Evolutionary conservation across 1,284 basidiomycete species (phyloP).

Genomic region (Singerocomus inundabilis): DNA sequence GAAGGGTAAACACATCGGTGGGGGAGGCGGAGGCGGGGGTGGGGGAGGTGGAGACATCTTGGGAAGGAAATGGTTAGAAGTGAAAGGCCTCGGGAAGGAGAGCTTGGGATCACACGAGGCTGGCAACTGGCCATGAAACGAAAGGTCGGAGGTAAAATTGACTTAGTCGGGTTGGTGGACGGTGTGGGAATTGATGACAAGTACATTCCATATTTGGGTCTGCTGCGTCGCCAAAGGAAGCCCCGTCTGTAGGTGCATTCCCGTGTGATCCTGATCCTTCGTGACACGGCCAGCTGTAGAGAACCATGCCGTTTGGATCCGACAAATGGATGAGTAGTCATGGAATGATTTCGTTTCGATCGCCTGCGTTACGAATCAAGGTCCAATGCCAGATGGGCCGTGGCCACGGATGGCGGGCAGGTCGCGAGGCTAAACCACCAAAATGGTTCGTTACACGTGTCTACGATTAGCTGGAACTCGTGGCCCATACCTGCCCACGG

Average conservation of each 20-base stretch:
- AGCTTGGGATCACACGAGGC: constrained; percentile 31
- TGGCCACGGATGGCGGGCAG: neutral
- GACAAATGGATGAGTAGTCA: too few species aligned
- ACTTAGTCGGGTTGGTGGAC: neutral
- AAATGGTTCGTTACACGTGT: constrained; percentile 27
- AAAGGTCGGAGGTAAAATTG: constrained; percentile 29
- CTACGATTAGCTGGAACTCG: constrained; percentile 19
- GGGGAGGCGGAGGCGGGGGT: constrained; percentile 51
- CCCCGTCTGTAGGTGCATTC: constrained; percentile 6
- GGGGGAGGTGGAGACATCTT: constrained; percentile 42
- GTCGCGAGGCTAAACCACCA: constrained; percentile 11
- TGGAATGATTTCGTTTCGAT: neutral
- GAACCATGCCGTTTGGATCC: constrained; percentile 13
- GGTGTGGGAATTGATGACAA: constrained; percentile 27
- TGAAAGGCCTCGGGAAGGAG: constrained; percentile 18
- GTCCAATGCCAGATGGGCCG: neutral
- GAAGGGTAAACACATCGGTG: constrained; percentile 59
- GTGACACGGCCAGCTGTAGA: constrained; percentile 16
- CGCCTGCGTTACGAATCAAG: neutral
- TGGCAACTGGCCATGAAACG: constrained; percentile 16
- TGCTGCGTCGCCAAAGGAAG: constrained; percentile 23
- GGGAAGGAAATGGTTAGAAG: constrained; percentile 17
- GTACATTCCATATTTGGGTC: constrained; percentile 15
- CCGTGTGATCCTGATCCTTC: constrained; percentile 30
- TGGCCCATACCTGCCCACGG: constrained; percentile 16